phyloP scores from a whole-genome alignment of 2,329 filamentous ascomycete species.

The Hymenoscyphus fraxineus region DNA sequence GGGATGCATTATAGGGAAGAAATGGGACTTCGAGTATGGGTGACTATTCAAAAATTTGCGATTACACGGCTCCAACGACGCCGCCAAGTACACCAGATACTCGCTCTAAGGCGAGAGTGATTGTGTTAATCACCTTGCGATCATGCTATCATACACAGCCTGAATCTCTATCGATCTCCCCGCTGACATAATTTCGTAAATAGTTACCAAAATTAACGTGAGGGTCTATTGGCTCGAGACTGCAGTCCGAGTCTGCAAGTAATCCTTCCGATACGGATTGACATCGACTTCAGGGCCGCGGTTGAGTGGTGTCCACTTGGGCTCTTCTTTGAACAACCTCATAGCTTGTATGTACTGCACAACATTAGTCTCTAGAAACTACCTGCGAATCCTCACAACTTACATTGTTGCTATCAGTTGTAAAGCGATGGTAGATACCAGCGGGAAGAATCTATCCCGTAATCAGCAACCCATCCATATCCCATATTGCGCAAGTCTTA shows the following conservation, averaged over 20 bases:
- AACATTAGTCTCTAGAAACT: constrained; percentile 12
- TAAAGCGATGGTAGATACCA: constrained; percentile 97
- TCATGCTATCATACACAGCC: not conserved
- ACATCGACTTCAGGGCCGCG: constrained; percentile 70
- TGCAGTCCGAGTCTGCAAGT: constrained; percentile 46
- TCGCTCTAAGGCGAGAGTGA: not conserved
- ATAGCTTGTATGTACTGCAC: constrained; percentile 87
- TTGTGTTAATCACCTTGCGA: not conserved
- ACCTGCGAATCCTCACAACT: constrained; percentile 38
- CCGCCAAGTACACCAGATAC: no score
- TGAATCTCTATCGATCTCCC: not conserved
- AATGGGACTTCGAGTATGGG: no score
- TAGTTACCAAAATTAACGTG: not conserved
- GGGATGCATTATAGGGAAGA: no score
- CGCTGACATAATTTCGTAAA: not conserved
- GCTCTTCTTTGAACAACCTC: constrained; percentile 96
- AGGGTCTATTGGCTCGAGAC: constrained; percentile 12
- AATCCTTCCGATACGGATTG: constrained; percentile 76
- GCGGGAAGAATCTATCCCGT: constrained; percentile 67
- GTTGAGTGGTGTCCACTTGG: constrained; percentile 95
- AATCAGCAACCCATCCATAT: constrained; percentile 15
- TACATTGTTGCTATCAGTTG: constrained; percentile 87
- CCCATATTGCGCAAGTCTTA: constrained; percentile 16
- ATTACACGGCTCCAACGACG: no score
- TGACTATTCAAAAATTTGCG: no score